Evolutionary conservation across 306 rosid genomes (phyloP).

Genomic region (Dryas drummondii): DNA sequence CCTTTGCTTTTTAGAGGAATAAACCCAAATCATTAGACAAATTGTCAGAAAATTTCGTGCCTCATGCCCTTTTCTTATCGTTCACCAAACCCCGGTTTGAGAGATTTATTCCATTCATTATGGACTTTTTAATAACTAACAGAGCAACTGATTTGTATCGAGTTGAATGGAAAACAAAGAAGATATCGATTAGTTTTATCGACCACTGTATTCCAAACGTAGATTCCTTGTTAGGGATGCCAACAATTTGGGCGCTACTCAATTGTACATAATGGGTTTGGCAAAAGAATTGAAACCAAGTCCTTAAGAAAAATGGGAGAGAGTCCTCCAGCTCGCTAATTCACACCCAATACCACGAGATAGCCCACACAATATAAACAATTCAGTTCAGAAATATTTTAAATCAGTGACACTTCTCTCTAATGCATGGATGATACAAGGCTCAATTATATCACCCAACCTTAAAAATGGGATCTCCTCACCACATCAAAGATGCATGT

Average conservation of each 20-base stretch:
- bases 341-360: neutral
- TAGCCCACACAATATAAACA: neutral
- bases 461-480: neutral
- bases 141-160: neutral
- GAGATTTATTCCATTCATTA: too few species aligned
- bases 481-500: neutral
- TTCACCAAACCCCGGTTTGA: neutral
- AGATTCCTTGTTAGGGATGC: constrained; percentile 6
- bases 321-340: neutral
- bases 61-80: neutral
- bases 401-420: neutral
- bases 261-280: neutral
- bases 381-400: neutral
- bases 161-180: neutral
- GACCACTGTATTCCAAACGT: neutral
- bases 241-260: neutral
- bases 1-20: neutral
- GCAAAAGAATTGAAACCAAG: too few species aligned
- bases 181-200: neutral
- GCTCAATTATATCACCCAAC: neutral
- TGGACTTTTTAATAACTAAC: too few species aligned
- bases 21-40: constrained; percentile 13
- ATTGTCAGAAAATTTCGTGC: constrained; percentile 10
- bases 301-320: neutral
- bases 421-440: neutral